Conservation (phyloP, 805 yeast genomes). For the Ogataea trehaloabstinens region DNA sequence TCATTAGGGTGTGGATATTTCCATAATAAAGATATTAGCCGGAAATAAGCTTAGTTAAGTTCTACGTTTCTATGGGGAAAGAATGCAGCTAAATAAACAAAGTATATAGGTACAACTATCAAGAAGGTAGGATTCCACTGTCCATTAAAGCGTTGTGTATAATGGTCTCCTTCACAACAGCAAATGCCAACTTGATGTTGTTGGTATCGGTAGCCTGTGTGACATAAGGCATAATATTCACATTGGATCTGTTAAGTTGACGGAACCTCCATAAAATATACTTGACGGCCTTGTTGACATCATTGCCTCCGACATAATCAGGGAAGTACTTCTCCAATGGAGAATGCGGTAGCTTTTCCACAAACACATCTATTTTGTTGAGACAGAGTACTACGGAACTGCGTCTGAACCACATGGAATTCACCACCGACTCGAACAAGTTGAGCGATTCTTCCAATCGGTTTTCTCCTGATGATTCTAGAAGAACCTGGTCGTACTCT, state of each 20-base stretch:
- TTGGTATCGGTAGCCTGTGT: conserved; percentile 95
- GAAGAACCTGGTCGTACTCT: conserved; percentile 83
- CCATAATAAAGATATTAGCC: no score
- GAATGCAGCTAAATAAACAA: no score
- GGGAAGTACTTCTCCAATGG: conserved; percentile 85
- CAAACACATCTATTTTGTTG: conserved; percentile 87
- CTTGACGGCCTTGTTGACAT: conserved; percentile 86
- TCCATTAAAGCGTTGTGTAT: conserved; percentile 55
- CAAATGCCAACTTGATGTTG: conserved; percentile 76
- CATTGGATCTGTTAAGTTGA: conserved; percentile 76
- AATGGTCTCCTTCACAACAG: conserved; percentile 57
- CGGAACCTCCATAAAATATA: conserved; percentile 89
- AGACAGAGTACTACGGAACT: conserved; percentile 83
- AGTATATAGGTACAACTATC: no score
- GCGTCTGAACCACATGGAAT: conserved; percentile 88
- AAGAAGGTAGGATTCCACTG: conserved; percentile 47
- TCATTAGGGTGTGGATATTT: no score
- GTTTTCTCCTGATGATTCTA: conserved; percentile 75
- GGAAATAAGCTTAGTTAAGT: no score
- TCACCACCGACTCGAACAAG: conserved; percentile 85
- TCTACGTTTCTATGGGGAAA: no score
- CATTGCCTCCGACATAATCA: conserved; percentile 87
- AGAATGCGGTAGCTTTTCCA: conserved; percentile 76
- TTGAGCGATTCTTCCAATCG: conserved; percentile 79
- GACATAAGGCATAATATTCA: conserved; percentile 83